Evolutionary conservation across 1,284 basidiomycete species (phyloP), one percentile per base, ranked within the genome.

Genomic region (Wolfiporia cocos): DNA sequence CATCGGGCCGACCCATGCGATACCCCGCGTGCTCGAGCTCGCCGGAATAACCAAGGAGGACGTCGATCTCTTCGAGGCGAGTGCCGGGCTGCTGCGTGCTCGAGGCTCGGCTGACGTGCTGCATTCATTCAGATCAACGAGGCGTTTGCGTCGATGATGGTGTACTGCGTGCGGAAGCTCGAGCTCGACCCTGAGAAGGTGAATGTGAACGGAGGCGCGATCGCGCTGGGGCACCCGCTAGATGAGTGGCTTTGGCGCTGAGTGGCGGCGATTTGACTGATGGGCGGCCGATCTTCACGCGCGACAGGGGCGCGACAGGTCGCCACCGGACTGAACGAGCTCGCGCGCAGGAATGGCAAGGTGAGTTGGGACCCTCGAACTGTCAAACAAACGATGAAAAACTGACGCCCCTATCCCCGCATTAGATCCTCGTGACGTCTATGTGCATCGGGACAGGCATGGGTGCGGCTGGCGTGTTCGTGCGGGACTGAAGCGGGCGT

Each of bases 401-500:
- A n/a, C n/a, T n/a, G n/a, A n/a, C n/a, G n/a, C n/a, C n/a, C n/a
- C n/a, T n/a, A n/a, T n/a, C n/a, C n/a, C n/a, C n/a, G n/a, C n/a
- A n/a, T 14, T 42, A 86, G 82, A 66, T 87, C 19, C 69, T 90
- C 34, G 76, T 91, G 28, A 88, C 86, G 2, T 81, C 81, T n/a
- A 92, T 92, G 89, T 88, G 86, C 51, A 79, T 87, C 47, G 88
- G 87, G 30, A 84, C 84, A n/a, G 88, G 88, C 17, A 90, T 90
- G 86, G 88, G 86, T 15, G 87, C 87, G n/a, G 88, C 61, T 23
- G 58, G 49, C 4, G 59, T 63, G 19, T 63, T 63, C 34, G 55
- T 64, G 14, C 54, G 57, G 19, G 62, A 64, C 33, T 60, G 43
- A 53, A 42, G 30, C 21, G 20, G 23, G 23, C 31, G 28, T 22